A percentile compares a stretch with the other conserved stretches of the same genome.
phyloP scores from a whole-genome alignment of 495 filamentous ascomycete genomes.

The Neurospora sp. region DNA sequence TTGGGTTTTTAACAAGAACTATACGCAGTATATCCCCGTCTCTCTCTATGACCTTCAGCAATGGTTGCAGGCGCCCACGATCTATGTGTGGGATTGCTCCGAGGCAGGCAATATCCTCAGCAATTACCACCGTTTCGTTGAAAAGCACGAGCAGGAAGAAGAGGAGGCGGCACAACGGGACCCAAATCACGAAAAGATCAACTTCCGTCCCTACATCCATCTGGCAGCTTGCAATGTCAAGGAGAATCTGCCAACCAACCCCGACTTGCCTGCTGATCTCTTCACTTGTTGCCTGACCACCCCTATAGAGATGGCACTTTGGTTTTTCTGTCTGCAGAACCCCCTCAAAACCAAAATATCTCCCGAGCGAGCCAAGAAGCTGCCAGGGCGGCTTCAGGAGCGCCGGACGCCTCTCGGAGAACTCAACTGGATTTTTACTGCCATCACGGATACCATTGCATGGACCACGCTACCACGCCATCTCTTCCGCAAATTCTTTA shows the following conservation, averaged over 20 bases:
- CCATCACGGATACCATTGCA: constrained; percentile 97
- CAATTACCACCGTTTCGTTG: constrained; percentile 87
- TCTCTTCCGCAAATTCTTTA: constrained; percentile 90
- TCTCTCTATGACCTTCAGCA: constrained; percentile 91
- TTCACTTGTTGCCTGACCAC: constrained; percentile 96
- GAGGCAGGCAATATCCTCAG: constrained; percentile 90
- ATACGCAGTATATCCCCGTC: constrained; percentile 97
- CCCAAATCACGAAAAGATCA: constrained; percentile 58
- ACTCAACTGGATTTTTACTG: constrained; percentile 98
- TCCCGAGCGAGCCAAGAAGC: constrained; percentile 67
- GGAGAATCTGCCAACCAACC: constrained; percentile 95
- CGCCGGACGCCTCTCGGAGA: constrained; percentile 92
- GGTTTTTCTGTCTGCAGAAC: constrained; percentile 90
- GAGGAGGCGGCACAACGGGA: constrained; percentile 60
- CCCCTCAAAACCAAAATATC: constrained; percentile 67
- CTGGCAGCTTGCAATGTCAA: constrained; percentile 82
- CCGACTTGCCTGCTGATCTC: constrained; percentile 83
- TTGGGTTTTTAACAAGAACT: constrained; percentile 98
- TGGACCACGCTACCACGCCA: constrained; percentile 88
- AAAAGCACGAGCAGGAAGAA: constrained; percentile 86
- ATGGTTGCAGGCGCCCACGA: constrained; percentile 90
- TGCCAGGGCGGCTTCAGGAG: constrained; percentile 80
- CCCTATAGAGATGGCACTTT: constrained; percentile 90
- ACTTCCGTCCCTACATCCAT: constrained; percentile 65
- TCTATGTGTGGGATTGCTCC: constrained; percentile 96